Percentiles rank a stretch among this genome's conserved stretches.
phyloP scores from a whole-genome alignment of 2,329 filamentous ascomycete species.

The Endocalyx cinctus region DNA sequence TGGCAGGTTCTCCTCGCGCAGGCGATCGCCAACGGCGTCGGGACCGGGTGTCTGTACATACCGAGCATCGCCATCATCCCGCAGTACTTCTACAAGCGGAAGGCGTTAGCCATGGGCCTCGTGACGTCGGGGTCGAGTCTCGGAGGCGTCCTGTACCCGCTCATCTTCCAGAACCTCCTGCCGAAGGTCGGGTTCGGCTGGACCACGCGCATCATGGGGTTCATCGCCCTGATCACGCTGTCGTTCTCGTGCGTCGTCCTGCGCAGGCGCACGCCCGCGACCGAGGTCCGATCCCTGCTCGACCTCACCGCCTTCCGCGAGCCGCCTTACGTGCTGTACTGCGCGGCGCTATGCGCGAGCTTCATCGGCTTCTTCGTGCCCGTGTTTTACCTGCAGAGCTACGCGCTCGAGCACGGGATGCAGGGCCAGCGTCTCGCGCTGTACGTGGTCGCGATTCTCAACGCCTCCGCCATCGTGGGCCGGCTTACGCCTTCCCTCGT shows the following conservation, averaged over 20 bases:
- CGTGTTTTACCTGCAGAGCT: conserved; percentile 42
- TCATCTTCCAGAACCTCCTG: conserved; percentile 30
- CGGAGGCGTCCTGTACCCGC: conserved; percentile 33
- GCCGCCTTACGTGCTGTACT: conserved; percentile 28
- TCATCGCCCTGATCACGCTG: conserved; percentile 28
- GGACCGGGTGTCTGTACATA: conserved; percentile 34
- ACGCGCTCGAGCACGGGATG: conserved; percentile 31
- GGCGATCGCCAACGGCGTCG: conserved; percentile 37
- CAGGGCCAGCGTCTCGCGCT: conserved; percentile 28
- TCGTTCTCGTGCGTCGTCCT: conserved; percentile 25
- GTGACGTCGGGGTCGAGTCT: conserved; percentile 36
- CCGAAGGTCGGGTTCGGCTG: conserved; percentile 28
- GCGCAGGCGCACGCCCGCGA: conserved; percentile 15
- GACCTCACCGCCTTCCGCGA: conserved; percentile 26
- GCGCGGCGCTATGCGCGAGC: conserved; percentile 28
- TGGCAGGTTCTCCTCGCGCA: conserved; percentile 34
- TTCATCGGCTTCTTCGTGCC: conserved; percentile 34
- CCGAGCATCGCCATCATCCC: conserved; percentile 35
- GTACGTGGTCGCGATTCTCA: conserved; percentile 48
- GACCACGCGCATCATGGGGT: conserved; percentile 30
- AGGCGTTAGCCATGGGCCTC: conserved; percentile 38
- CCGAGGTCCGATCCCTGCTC: conserved; percentile 18
- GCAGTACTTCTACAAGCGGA: conserved; percentile 34
- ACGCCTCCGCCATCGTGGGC: conserved; percentile 44
- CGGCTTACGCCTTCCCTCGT: conserved; percentile 42